Conservation (phyloP, 1,284 basidiomycete genomes). For the Cryptococcus sp. region DNA sequence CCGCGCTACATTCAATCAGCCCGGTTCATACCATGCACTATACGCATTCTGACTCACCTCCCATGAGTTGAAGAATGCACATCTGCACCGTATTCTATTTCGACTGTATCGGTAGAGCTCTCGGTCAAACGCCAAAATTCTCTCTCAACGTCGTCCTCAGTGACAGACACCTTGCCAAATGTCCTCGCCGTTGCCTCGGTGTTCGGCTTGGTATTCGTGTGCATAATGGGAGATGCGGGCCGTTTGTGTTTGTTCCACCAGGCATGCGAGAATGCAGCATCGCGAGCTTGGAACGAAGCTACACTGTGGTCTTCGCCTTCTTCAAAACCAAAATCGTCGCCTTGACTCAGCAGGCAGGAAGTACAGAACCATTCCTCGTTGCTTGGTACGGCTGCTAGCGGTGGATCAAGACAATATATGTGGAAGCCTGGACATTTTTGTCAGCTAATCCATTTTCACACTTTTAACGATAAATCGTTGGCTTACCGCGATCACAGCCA, state of each 20-base stretch:
- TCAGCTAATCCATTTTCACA: not conserved
- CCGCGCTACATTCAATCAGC: constrained; percentile 63
- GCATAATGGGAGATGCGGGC: constrained; percentile 13
- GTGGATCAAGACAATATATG: constrained; percentile 93
- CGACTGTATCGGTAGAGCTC: constrained; percentile 84
- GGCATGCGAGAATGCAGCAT: constrained; percentile 78
- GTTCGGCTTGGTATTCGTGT: not conserved
- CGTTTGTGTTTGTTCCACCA: constrained; percentile 86
- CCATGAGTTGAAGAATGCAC: constrained; percentile 97
- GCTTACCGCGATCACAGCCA: constrained; percentile 86
- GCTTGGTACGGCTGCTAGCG: constrained; percentile 77
- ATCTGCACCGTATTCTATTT: constrained; percentile 98
- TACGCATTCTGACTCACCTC: constrained; percentile 61
- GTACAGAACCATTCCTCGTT: constrained; percentile 94
- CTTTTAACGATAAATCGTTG: too few species aligned
- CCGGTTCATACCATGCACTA: not conserved
- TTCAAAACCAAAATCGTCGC: constrained; percentile 98
- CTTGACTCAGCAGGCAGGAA: constrained; percentile 85
- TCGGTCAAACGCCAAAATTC: constrained; percentile 98
- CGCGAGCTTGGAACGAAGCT: constrained; percentile 87
- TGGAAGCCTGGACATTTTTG: constrained; percentile 71
- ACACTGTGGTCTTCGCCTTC: constrained; percentile 96
- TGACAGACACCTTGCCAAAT: constrained; percentile 68
- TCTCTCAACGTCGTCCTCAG: constrained; percentile 86
- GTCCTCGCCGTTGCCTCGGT: constrained; percentile 32